Evolutionary conservation across 2,329 filamentous ascomycete genomes (phyloP).

Genomic region (Cordyceps tenuipes): DNA sequence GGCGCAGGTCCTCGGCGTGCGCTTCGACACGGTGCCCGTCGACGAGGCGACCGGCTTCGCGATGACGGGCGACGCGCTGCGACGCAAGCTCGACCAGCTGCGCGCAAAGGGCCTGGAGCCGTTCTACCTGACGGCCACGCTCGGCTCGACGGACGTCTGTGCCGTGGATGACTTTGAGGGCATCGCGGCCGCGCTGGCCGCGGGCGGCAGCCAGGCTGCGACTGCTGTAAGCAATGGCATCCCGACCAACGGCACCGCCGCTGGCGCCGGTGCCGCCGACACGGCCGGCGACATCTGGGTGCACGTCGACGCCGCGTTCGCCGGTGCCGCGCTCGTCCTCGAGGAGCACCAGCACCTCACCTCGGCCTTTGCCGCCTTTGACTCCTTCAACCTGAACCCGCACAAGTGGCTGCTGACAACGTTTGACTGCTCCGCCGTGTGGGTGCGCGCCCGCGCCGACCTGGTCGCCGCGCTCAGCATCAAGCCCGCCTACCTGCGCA

Average conservation of each 20-base stretch:
- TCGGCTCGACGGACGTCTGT: constrained; percentile 85
- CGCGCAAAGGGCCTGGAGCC: constrained; percentile 65
- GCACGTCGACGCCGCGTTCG: constrained; percentile 89
- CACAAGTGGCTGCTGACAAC: constrained; percentile 97
- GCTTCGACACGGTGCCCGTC: constrained; percentile 63
- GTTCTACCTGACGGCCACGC: constrained; percentile 75
- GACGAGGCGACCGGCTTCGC: constrained; percentile 55
- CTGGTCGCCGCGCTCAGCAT: constrained; percentile 67
- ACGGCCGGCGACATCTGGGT: constrained; percentile 62
- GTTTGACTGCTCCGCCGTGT: constrained; percentile 79
- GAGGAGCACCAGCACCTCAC: constrained; percentile 70
- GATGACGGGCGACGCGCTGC: constrained; percentile 58
- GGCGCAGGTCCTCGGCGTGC: constrained; percentile 76
- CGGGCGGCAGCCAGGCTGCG: constrained; percentile 10
- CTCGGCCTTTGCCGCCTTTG: constrained; percentile 55
- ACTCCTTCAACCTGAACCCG: constrained; percentile 92
- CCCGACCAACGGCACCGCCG: background rate
- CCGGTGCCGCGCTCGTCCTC: constrained; percentile 73
- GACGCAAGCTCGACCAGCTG: constrained; percentile 54
- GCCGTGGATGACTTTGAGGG: constrained; percentile 73
- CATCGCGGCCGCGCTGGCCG: constrained; percentile 46
- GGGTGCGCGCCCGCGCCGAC: constrained; percentile 63
- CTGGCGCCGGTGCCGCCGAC: constrained; percentile 14
- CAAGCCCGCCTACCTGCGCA: constrained; percentile 72
- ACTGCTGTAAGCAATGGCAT: no score